Percentiles rank a stretch among this genome's conserved stretches.
Evolutionary conservation across 192 early-diverging fungal species (phyloP).

Genomic region (Jimgerdemannia flammicorona): DNA sequence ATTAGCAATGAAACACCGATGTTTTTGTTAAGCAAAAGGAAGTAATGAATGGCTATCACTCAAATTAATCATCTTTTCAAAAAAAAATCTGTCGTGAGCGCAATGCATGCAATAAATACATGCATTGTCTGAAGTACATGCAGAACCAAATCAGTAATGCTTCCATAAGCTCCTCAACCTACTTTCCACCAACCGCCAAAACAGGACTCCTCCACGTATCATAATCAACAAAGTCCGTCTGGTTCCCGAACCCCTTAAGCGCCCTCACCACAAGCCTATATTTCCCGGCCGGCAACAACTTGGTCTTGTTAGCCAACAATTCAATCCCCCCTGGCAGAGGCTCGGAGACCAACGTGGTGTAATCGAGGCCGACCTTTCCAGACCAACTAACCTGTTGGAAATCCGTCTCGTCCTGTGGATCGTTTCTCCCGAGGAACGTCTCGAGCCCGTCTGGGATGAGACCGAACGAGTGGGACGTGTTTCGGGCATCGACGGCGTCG

Average conservation of each 20-base stretch:
- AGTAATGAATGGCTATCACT: too few relatives aligned
- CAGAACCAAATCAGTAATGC: too few relatives aligned
- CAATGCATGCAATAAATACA: too few relatives aligned
- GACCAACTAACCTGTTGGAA: not conserved
- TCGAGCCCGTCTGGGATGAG: not conserved
- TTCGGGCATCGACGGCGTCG: not conserved
- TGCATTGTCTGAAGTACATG: too few relatives aligned
- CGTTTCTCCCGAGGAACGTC: not conserved
- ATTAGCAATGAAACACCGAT: too few relatives aligned
- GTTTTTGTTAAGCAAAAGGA: too few relatives aligned
- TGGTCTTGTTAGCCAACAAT: not conserved
- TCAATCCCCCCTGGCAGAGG: not conserved
- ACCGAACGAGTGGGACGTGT: not conserved
- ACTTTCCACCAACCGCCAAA: not conserved
- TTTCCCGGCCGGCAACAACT: not conserved
- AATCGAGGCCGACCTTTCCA: not conserved
- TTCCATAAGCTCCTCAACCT: too few relatives aligned
- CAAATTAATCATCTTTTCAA: too few relatives aligned
- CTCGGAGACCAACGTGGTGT: too few relatives aligned
- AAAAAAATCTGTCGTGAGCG: too few relatives aligned
- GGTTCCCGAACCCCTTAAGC: not conserved
- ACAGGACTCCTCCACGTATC: not conserved
- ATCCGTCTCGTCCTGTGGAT: not conserved
- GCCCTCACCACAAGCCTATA: not conserved
- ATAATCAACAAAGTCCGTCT: not conserved